Evolutionary conservation across 257 asterid species (phyloP), one percentile per base, ranked within the genome.

Genomic region (Jasminum sambac): DNA sequence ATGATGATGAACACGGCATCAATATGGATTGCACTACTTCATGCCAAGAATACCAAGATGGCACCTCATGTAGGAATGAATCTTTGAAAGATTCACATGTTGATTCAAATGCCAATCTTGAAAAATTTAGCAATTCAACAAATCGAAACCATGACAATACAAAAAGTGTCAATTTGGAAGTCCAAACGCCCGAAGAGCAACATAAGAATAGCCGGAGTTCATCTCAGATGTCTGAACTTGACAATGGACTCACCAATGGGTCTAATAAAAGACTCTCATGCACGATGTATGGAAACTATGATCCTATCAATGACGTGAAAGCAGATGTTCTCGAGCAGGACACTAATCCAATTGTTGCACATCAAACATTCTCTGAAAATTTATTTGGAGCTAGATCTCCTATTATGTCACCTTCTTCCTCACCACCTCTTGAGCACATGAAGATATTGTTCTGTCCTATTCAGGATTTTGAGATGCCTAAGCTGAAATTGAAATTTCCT

Each of bases 351-450:
- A 58, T 70, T 70, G 74, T 72, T 79, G 69, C 78, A 11, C 21
- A 52, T 73, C 79, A 67, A 50, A 72, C 84, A 23, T 78, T 79
- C 57, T 79, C 86, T 46, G 83, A 73, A 71, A 84, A 76, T 70
- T 76, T 74, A 69, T 73, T 79, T 63, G 78, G 86, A 70, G 78
- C 81, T 60, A 77, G 75, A 70, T 83, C 89, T 75, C 88, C 90
- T 19, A 43, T 75, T 30, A 62, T 80, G 26, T 91, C 99, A 24
- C 99, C 99, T 69, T 71, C 93, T 60, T 81, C 91, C 37, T 94
- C 99, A 44, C 99, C 99, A 25, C 98, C 96, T 10, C 95, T 95
- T 48, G 88, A 83, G 74, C 98, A 88, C 85, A 95, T 91, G 98
- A 95, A 90, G 81, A 81, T 95, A 76, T 89, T 96, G 10, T 90